These are phyloP conservation scores for Trichosanthes cucumerina DNA, from an alignment of 306 rosid species.

Conservation along the genomic window DNA sequence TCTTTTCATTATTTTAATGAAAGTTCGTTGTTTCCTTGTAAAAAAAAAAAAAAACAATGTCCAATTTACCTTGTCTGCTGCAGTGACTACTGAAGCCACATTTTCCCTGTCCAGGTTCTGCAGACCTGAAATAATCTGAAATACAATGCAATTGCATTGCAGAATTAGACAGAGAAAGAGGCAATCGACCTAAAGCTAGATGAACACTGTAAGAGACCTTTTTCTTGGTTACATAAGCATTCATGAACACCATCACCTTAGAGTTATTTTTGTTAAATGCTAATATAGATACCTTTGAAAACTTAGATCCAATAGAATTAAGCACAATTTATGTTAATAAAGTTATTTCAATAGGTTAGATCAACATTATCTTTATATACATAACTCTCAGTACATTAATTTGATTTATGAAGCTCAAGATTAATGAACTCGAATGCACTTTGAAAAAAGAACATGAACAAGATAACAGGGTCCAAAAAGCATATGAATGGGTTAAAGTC, in stretches of 20 bases:
- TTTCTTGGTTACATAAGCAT: neutral
- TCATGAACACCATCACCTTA: neutral
- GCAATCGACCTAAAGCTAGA: too few relatives aligned
- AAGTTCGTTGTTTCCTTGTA: too few relatives aligned
- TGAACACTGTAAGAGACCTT: too few relatives aligned
- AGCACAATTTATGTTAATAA: neutral
- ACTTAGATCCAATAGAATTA: neutral
- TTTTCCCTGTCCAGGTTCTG: conserved; percentile 66
- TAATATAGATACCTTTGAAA: neutral
- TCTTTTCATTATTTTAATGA: too few relatives aligned
- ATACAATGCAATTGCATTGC: neutral
- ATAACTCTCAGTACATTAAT: neutral
- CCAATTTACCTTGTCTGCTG: conserved; percentile 83
- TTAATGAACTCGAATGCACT: too few relatives aligned
- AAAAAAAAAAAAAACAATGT: too few relatives aligned
- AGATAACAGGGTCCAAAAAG: too few relatives aligned
- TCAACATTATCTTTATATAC: neutral
- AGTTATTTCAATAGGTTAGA: neutral
- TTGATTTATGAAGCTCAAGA: neutral
- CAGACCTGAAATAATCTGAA: conserved; percentile 83
- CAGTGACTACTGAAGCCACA: conserved; percentile 73
- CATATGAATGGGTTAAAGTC: neutral
- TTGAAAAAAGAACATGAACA: too few relatives aligned
- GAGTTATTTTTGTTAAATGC: neutral
- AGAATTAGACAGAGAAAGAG: neutral